Conservation (phyloP, 495 filamentous ascomycete genomes). For the Hyaloscypha finlandica region DNA sequence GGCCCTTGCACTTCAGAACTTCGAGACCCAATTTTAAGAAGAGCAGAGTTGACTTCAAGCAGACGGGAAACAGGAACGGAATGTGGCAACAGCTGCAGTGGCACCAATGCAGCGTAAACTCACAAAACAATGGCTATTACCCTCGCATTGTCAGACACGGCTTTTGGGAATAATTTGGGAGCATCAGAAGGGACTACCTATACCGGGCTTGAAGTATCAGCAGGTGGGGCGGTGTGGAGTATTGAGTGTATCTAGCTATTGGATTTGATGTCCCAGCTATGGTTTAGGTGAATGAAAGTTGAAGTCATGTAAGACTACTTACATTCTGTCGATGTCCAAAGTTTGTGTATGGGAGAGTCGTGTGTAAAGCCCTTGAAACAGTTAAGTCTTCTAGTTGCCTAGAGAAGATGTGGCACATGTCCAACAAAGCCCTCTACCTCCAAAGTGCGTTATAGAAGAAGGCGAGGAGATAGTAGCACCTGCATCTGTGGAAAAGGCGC, state of each 20-base stretch:
- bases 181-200: conserved; percentile 36
- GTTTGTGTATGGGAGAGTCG: too few relatives aligned
- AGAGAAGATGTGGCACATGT: too few relatives aligned
- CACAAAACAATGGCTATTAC: conserved; percentile 42
- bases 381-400: too few relatives aligned
- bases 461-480: too few relatives aligned
- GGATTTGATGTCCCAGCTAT: conserved; percentile 41
- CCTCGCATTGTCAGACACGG: conserved; percentile 37
- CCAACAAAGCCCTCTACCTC: too few relatives aligned
- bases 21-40: background rate
- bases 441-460: too few relatives aligned
- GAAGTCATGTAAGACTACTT: too few relatives aligned
- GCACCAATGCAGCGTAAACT: conserved; percentile 38
- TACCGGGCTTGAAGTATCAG: conserved; percentile 35
- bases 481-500: too few relatives aligned
- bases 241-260: conserved; percentile 39
- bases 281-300: conserved; percentile 6
- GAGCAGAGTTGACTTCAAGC: too few relatives aligned
- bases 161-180: conserved; percentile 42
- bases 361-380: too few relatives aligned
- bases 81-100: conserved; percentile 38
- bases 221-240: conserved; percentile 40
- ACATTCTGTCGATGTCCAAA: too few relatives aligned
- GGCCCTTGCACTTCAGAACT: background rate
- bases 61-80: conserved; percentile 41